These are phyloP conservation scores for Leccinum griseonigrum DNA, from an alignment of 1,284 basidiomycete species.

Conservation along the genomic window DNA sequence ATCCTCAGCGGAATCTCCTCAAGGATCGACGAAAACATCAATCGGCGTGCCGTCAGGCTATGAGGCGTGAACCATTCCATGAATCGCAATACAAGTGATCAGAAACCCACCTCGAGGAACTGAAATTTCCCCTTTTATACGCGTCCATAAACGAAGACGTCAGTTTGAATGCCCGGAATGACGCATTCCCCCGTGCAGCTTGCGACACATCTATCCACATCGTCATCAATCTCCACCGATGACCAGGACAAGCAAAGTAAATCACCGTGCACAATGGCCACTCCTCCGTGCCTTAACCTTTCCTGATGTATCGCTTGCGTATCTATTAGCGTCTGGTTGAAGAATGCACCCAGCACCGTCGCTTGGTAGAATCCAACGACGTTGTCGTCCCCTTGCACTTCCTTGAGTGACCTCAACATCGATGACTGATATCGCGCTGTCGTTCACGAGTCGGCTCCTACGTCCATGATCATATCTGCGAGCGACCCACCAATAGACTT, in stretches of 20 bases:
- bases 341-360: constrained; percentile 88
- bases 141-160: constrained; percentile 84
- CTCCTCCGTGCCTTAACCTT: constrained; percentile 79
- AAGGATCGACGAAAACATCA: constrained; percentile 90
- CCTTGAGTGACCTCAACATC: constrained; percentile 85
- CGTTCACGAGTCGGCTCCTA: constrained; percentile 9
- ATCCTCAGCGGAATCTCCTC: constrained; percentile 89
- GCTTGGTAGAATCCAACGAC: constrained; percentile 97
- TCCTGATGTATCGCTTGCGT: constrained; percentile 84
- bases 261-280: constrained; percentile 87
- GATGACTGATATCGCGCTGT: constrained; percentile 79
- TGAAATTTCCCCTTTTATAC: constrained; percentile 86
- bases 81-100: not conserved
- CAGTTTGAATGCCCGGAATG: constrained; percentile 90
- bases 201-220: constrained; percentile 59
- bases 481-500: constrained; percentile 63
- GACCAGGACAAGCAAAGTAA: constrained; percentile 4
- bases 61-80: constrained; percentile 14
- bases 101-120: constrained; percentile 66
- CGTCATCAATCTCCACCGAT: constrained; percentile 13
- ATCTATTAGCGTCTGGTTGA: constrained; percentile 87
- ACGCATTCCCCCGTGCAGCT: constrained; percentile 82
- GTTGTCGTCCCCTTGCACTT: constrained; percentile 93
- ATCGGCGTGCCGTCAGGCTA: constrained; percentile 81
- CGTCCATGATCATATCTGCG: constrained; percentile 4